Percentiles rank a stretch among this genome's conserved stretches.
Evolutionary conservation across 352 stramenopile genomes (phyloP).

Genomic region (Thraustochytrium sp.): DNA sequence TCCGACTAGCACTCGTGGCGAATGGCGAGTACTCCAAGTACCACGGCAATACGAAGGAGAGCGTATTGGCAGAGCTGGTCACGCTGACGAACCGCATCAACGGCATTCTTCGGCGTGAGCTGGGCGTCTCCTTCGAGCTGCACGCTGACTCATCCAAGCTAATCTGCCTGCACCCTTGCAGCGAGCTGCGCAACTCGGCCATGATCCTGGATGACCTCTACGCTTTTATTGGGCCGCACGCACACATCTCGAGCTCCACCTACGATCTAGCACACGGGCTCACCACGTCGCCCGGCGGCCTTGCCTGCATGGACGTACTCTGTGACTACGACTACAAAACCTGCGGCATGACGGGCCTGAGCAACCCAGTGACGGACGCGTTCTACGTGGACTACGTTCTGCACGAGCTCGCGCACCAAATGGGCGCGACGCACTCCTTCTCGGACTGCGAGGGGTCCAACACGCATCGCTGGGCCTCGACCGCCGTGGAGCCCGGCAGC

Average conservation of each 20-base stretch:
- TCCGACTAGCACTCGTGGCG: constrained; percentile 18
- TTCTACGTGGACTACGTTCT: constrained; percentile 36
- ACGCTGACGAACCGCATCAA: constrained; percentile 42
- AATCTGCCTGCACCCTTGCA: constrained; percentile 8
- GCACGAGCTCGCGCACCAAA: constrained; percentile 22
- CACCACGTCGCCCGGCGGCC: background rate
- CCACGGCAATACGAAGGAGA: constrained; percentile 28
- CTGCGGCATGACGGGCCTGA: background rate
- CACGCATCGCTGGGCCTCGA: background rate
- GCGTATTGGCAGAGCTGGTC: background rate
- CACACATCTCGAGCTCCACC: background rate
- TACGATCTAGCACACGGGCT: constrained; percentile 12
- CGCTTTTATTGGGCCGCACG: background rate
- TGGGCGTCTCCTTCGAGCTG: constrained; percentile 28
- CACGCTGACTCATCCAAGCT: background rate
- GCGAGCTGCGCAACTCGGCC: background rate
- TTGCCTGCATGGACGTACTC: background rate
- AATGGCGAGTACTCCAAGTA: constrained; percentile 44
- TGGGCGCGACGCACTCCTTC: background rate
- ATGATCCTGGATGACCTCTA: background rate
- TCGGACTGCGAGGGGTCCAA: background rate
- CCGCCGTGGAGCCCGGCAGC: constrained; percentile 29
- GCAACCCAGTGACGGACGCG: background rate
- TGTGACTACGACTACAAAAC: background rate
- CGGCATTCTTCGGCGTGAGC: background rate